Base-by-base conservation (phyloP, 441 rosid genomes). In the Erodium moschatum region DNA sequence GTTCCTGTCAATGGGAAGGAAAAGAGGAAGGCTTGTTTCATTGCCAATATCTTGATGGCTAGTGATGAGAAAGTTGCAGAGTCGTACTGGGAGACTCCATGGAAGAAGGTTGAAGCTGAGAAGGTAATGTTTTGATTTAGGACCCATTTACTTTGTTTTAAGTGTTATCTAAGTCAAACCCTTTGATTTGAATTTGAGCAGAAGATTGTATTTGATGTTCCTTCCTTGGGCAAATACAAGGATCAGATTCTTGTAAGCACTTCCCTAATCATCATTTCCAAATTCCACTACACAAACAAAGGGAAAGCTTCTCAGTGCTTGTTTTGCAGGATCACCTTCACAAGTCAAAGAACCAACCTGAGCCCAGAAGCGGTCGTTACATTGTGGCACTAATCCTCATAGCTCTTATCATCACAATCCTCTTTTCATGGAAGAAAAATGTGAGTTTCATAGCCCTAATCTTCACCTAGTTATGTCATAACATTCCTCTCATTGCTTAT, bases 301-400 rank as follows among this genome's bases (percentile, higher is more conserved):
- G 27, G 2, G 42, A 35, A 35, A 35, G 8, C 42, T 35, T 35
- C 5, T 35, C 38, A 33, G 38, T 2, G 38, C 38, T 33, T 33
- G 38, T 33, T n/a, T n/a, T n/a, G n/a, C n/a, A n/a, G n/a, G n/a
- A n/a, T n/a, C n/a, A n/a, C n/a, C n/a, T n/a, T n/a, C n/a, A n/a
- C n/a, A n/a, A n/a, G n/a, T n/a, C 85, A 62, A 97, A 91, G 88
- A 82, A 81, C 70, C 96, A 91, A 72, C 94, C 97, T 5, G 89
- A 85, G 56, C 56, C 56, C 11, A 48, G 18, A 48, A 13, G 2
- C 12, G 15, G 56, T 13, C 15, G 13, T 16, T 48, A 48, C 56
- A 48, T 12, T 48, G 56, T 48, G 12, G n/a, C 15, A 12, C 5
- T 10, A 12, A 48, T 48, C 56, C 6, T 48, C 15, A 35, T 35